phyloP scores from a whole-genome alignment of 129 eudicot species.

The Dittrichia graveolens region DNA sequence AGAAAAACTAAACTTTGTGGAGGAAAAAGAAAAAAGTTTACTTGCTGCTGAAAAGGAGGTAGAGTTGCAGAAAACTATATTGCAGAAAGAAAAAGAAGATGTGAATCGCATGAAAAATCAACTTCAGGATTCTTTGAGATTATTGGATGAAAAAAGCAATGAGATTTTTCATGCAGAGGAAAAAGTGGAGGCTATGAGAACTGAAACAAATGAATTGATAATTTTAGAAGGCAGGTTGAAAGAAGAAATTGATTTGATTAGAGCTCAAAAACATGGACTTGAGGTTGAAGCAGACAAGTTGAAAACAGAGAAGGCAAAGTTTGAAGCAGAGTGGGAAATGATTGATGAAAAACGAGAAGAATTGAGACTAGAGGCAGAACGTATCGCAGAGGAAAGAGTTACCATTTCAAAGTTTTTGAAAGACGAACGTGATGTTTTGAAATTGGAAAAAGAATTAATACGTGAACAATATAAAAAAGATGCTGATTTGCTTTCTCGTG shows the following conservation, averaged over 20 bases:
- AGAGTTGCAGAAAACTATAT: constrained; percentile 44
- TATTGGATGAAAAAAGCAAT: constrained; percentile 58
- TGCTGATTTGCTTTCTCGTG: constrained; percentile 64
- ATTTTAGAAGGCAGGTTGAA: constrained; percentile 70
- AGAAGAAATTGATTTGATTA: constrained; percentile 81
- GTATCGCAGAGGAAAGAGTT: constrained; percentile 67
- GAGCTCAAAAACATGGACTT: constrained; percentile 69
- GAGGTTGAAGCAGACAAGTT: constrained; percentile 78
- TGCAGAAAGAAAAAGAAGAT: constrained; percentile 63
- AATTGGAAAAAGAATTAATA: constrained; percentile 62
- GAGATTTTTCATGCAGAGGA: constrained; percentile 59
- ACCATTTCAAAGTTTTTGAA: constrained; percentile 61
- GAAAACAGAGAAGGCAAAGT: constrained; percentile 66
- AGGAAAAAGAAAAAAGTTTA: constrained; percentile 60
- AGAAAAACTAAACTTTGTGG: constrained; percentile 48
- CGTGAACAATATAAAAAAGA: constrained; percentile 66
- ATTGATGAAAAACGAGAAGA: constrained; percentile 90
- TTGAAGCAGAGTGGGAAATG: constrained; percentile 85
- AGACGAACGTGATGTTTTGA: constrained; percentile 80
- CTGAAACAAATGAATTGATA: constrained; percentile 69
- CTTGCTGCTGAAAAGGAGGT: constrained; percentile 45
- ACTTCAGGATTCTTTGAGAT: constrained; percentile 48
- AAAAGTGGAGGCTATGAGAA: constrained; percentile 63
- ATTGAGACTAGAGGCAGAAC: constrained; percentile 58
- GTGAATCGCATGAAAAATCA: constrained; percentile 37